A percentile compares a stretch with the other conserved stretches of the same genome.
phyloP scores from a whole-genome alignment of 768 basidiomycete species.

The Leccinum incarnatum region DNA sequence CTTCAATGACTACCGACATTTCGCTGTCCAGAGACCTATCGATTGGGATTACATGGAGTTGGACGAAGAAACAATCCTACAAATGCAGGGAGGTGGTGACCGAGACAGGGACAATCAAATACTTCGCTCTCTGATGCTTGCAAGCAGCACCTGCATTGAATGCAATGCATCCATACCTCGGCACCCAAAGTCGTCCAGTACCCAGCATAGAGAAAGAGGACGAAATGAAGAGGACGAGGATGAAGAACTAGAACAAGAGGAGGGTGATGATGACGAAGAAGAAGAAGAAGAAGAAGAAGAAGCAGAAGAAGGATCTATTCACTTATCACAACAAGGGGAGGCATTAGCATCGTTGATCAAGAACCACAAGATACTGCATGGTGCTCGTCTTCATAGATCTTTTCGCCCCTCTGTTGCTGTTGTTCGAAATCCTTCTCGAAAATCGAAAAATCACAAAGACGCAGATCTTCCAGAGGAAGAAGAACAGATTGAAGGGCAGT shows the following conservation, averaged over 20 bases:
- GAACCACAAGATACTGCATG: neutral
- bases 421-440: too few species aligned
- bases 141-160: neutral
- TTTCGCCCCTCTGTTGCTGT: neutral
- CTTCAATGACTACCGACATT: conserved; percentile 1
- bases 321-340: neutral
- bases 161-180: neutral
- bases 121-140: neutral
- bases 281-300: too few species aligned
- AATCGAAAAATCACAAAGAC: neutral
- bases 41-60: neutral
- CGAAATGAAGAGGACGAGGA: neutral
- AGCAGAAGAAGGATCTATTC: neutral
- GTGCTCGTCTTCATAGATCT: neutral
- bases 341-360: neutral
- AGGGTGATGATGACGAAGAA: neutral
- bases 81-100: neutral
- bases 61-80: neutral
- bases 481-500: too few species aligned
- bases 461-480: neutral
- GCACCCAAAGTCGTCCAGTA: neutral
- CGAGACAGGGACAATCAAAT: neutral
- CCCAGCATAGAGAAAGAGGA: too few species aligned
- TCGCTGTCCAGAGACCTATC: neutral
- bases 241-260: too few species aligned